Conservation (phyloP, 73 alveolate genomes). For the Symbiodinium natans region DNA sequence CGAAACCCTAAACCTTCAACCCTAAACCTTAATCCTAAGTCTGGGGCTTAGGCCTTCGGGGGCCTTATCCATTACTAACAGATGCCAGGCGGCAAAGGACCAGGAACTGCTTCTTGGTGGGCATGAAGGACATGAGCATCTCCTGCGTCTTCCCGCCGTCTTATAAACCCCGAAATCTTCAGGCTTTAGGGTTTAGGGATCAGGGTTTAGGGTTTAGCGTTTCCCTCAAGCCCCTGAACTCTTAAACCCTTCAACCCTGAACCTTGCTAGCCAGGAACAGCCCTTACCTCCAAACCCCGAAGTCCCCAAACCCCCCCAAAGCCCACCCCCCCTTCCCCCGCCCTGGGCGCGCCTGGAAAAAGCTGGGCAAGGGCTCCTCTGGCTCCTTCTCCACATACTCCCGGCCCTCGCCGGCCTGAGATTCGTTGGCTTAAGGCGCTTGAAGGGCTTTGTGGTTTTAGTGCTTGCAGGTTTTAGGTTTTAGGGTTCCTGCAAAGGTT, state of each 20-base stretch:
- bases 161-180: no score
- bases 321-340: not conserved
- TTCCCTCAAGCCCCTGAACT: no score
- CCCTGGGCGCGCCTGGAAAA: constrained; percentile 23
- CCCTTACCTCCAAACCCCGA: not conserved
- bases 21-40: not conserved
- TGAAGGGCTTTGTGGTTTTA: not conserved
- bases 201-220: not conserved
- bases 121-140: constrained; percentile 41
- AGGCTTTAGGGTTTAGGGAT: not conserved
- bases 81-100: constrained; percentile 7
- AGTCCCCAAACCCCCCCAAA: not conserved
- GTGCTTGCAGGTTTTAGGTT: not conserved
- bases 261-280: no score
- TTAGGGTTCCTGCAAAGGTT: no score
- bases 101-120: constrained; percentile 61
- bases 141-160: no score
- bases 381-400: constrained; percentile 80
- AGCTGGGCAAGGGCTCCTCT: constrained; percentile 35
- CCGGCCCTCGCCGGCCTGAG: constrained; percentile 85
- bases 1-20: not conserved
- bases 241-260: no score
- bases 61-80: no score
- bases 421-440: no score
- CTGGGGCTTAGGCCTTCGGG: not conserved